These are phyloP conservation scores for Termitomyces sp. DNA, from an alignment of 1,284 basidiomycete species.

Conservation along the genomic window DNA sequence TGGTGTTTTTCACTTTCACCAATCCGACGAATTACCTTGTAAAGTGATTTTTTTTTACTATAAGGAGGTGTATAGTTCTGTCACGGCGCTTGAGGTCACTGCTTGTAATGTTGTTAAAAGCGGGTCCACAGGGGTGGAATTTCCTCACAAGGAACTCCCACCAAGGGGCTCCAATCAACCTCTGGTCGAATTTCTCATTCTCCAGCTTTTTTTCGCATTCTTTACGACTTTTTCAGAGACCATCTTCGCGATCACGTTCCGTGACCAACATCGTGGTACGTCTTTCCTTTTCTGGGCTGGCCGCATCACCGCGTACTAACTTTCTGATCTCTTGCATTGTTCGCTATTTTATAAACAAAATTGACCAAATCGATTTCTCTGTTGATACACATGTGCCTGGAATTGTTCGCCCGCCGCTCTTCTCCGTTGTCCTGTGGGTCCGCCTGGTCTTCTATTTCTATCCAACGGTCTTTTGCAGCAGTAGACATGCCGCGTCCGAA, in stretches of 20 bases:
- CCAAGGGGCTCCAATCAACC: slow-evolving; percentile 9
- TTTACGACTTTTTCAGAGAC: slow-evolving; percentile 1
- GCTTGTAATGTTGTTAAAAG: slow-evolving; percentile 20
- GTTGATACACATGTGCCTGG: slow-evolving; percentile 14
- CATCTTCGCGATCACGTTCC: slow-evolving; percentile 13
- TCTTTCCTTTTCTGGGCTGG: slow-evolving; percentile 10
- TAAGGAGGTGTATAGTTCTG: slow-evolving; percentile 10
- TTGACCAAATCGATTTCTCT: background rate
- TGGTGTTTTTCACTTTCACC: slow-evolving; percentile 18
- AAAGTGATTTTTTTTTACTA: slow-evolving; percentile 16
- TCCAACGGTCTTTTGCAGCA: slow-evolving; percentile 9
- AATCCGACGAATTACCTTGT: slow-evolving; percentile 18
- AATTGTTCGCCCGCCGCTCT: background rate
- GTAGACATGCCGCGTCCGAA: slow-evolving; percentile 14
- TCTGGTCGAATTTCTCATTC: slow-evolving; percentile 2
- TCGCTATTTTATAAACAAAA: background rate
- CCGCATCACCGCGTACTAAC: slow-evolving; percentile 10
- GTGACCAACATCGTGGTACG: slow-evolving; percentile 13
- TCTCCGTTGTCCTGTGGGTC: slow-evolving; percentile 13
- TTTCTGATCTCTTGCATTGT: slow-evolving; percentile 9
- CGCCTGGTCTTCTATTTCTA: slow-evolving; percentile 7
- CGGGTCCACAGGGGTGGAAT: slow-evolving; percentile 3
- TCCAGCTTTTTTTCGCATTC: background rate
- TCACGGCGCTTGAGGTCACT: slow-evolving; percentile 13
- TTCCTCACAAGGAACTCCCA: slow-evolving; percentile 18